Conservation (phyloP, 1,284 basidiomycete genomes). For the Papiliotrema flavescens region DNA sequence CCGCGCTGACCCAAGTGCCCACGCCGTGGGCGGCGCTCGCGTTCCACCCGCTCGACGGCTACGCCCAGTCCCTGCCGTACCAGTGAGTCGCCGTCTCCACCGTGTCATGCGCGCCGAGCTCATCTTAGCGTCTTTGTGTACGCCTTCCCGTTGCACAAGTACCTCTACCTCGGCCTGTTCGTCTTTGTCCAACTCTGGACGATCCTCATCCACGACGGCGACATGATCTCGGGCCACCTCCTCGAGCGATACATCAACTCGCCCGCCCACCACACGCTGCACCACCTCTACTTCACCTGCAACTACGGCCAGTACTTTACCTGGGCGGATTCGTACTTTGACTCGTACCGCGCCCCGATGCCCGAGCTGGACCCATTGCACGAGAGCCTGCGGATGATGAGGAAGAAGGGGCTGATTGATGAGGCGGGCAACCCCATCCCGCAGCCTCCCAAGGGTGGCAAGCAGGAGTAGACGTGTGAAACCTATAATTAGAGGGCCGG, state of each 20-base stretch:
- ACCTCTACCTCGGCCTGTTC: slow-evolving; percentile 76
- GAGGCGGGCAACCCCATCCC: slow-evolving; percentile 30
- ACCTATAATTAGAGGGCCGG: not conserved
- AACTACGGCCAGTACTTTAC: slow-evolving; percentile 99
- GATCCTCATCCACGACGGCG: slow-evolving; percentile 97
- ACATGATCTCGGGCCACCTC: slow-evolving; percentile 93
- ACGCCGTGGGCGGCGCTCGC: slow-evolving; percentile 96
- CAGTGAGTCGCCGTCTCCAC: slow-evolving; percentile 59
- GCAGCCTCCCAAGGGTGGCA: slow-evolving; percentile 18
- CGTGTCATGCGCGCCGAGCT: no score
- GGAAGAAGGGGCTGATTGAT: slow-evolving; percentile 45
- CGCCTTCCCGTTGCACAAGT: slow-evolving; percentile 85
- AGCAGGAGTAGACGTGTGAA: slow-evolving; percentile 12
- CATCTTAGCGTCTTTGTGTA: slow-evolving; percentile 66
- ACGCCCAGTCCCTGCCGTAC: slow-evolving; percentile 88
- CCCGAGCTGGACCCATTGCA: slow-evolving; percentile 80
- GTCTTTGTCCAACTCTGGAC: slow-evolving; percentile 87
- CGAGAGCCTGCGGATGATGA: slow-evolving; percentile 53
- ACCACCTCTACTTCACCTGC: slow-evolving; percentile 92
- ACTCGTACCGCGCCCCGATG: slow-evolving; percentile 82
- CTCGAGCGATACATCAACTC: slow-evolving; percentile 89
- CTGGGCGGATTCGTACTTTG: slow-evolving; percentile 79
- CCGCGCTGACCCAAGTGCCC: slow-evolving; percentile 61
- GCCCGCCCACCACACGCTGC: slow-evolving; percentile 94
- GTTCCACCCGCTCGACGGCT: slow-evolving; percentile 96